Evolutionary conservation across 495 filamentous ascomycete species (phyloP).

Genomic region (Tuber umbilicatum): DNA sequence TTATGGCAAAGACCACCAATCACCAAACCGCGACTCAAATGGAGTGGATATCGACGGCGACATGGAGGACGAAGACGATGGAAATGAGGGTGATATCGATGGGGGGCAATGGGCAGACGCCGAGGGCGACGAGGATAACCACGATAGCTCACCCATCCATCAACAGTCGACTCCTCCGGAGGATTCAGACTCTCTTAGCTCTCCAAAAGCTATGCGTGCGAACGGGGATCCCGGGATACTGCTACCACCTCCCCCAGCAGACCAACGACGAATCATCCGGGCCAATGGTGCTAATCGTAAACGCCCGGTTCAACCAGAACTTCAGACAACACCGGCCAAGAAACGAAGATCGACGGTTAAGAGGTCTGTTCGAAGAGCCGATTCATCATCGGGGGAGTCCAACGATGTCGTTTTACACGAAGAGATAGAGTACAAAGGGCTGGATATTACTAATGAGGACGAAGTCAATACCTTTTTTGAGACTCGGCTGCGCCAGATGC

Average conservation of each 20-base stretch:
- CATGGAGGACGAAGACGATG: conserved; percentile 39
- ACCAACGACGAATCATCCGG: conserved; percentile 33
- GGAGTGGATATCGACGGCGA: conserved; percentile 25
- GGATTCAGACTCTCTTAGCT: conserved; percentile 13
- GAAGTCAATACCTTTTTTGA: conserved; percentile 59
- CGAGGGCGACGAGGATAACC: conserved; percentile 35
- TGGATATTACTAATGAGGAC: conserved; percentile 54
- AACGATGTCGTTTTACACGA: conserved; percentile 34
- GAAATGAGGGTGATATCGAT: conserved; percentile 26
- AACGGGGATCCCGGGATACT: conserved; percentile 3
- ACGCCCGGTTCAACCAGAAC: conserved; percentile 26
- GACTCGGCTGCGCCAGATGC: conserved; percentile 58
- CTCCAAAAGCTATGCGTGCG: conserved; percentile 32
- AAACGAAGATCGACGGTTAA: conserved; percentile 35
- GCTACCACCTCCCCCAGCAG: conserved; percentile 26
- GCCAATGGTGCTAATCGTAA: conserved; percentile 25
- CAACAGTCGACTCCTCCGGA: conserved; percentile 27
- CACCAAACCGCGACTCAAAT: conserved; percentile 20
- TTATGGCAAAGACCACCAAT: conserved; percentile 34
- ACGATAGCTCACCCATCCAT: conserved; percentile 15
- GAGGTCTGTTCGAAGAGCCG: conserved; percentile 29
- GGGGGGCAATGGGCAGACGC: conserved; percentile 23
- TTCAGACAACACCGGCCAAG: conserved; percentile 31
- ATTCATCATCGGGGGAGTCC: conserved; percentile 33
- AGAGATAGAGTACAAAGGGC: conserved; percentile 41